Base-by-base conservation (phyloP, 106 monocot species). In the Narthecium ossifragum region DNA sequence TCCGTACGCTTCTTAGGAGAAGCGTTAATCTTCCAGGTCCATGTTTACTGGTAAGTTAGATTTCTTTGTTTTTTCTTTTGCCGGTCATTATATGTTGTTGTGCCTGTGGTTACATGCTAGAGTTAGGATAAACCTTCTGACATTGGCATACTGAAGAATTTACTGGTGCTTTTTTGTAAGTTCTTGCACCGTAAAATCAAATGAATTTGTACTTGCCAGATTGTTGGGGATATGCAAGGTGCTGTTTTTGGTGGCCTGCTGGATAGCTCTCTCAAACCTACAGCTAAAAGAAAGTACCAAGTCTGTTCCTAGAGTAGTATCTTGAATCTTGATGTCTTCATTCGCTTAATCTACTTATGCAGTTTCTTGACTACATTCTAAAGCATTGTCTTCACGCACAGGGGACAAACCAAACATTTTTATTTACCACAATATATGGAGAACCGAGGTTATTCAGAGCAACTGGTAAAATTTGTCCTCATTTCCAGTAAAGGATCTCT, bases 251-350 rank as follows among this genome's bases (percentile, higher is more conserved):
- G 93, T 55, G 93, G 89, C 10, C 67, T 94, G 27, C 46, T 94
- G 61, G 89, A 94, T 39, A 28, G 80, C 55, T 85, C 89, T 55
- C 40, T 83, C 30, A 83, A 80, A 41, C 74, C 85, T 54, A 82
- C 89, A 60, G 41, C 82, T 33, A 93, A 73, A 85, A 79, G 93
- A 75, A 94, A 89, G 71, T 94, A 94, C 66, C 93, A 85, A 75
- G 93, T 85, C 68, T 48, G 59, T 26, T 31, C 26, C 30, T 54
- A 2, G 2, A 36, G 54, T n/a, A n/a, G n/a, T n/a, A n/a, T n/a
- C n/a, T n/a, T n/a, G n/a, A n/a, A n/a, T n/a, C n/a, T n/a, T n/a
- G n/a, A n/a, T n/a, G n/a, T n/a, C n/a, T 51, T 55, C 6, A 36
- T 26, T 27, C 13, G 14, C 8, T 18, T 34, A 31, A 1, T n/a